Base-by-base conservation (phyloP, 2,329 filamentous ascomycete species). In the Phialocephala sp. region DNA sequence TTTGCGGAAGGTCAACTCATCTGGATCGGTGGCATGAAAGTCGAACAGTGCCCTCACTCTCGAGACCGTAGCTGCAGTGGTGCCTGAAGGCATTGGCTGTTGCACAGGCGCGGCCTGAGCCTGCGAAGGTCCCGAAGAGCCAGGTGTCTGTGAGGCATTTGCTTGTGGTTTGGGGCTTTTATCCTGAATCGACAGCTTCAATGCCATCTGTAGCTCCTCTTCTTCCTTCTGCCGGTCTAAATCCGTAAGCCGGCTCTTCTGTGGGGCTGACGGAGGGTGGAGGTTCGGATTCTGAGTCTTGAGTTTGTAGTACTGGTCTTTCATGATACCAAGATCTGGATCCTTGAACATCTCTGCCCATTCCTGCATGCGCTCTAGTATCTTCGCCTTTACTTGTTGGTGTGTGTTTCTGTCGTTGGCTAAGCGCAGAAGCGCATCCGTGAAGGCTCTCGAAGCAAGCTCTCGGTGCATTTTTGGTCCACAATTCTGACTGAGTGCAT, bases 331-430 rank as follows among this genome's bases (percentile, higher is more conserved):
- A 67, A 99, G 86, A 76, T 97, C 94, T 12, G 93, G 87, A 76
- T 97, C 93, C 67, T 86, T 87, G 77, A 98, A 98, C 92, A 97
- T 97, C 74, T 95, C 92, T 64, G 91, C 89, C 95, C 95, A 99
- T 70, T 94, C 92, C 77, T 91, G 90, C 93, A 98, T 98, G 72
- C 94, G 89, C 83, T 98, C 94, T 66, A 98, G 80, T 71, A 99
- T 97, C 85, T 97, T 98, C 70, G 92, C 88, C 81, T 98, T 98
- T 77, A 99, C 95, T 79, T 97, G 93, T 76, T 91, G 90, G 79
- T 98, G 95, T 60, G 94, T 97, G 78, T 97, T 99, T 80, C 94
- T 87, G 79, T 99, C 95, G 80, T 90, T 92, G 70, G 95, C 94
- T 66, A 99, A 86, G 76, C 95, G 90, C 69, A 98, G 84, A 57